Evolutionary conservation across 768 basidiomycete genomes (phyloP).

Genomic region (Amanita muscaria): DNA sequence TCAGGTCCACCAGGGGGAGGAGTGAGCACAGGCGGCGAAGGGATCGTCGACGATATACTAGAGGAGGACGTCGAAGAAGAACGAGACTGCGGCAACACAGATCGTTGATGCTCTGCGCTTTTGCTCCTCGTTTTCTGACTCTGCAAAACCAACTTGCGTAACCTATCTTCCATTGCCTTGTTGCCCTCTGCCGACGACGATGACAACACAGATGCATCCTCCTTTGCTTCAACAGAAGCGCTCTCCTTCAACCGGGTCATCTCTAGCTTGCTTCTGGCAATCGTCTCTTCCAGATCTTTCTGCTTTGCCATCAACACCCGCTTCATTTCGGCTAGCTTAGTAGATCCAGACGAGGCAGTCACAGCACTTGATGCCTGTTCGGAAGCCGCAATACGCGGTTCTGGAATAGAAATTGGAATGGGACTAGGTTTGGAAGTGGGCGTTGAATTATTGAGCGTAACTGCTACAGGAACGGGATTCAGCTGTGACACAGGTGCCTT

Average conservation of each 20-base stretch:
- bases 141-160: conserved; percentile 30
- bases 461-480: too few species aligned
- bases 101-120: not conserved
- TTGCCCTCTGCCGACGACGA: conserved; percentile 14
- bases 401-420: too few species aligned
- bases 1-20: not conserved
- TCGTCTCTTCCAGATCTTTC: conserved; percentile 37
- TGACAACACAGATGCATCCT: not conserved
- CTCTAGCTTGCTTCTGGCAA: conserved; percentile 29
- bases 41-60: not conserved
- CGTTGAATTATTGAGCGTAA: too few species aligned
- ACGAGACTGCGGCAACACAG: not conserved
- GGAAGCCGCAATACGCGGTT: too few species aligned
- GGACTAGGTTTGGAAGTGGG: too few species aligned
- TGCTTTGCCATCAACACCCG: conserved; percentile 31
- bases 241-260: conserved; percentile 14
- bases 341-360: conserved; percentile 28
- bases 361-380: too few species aligned
- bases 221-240: not conserved
- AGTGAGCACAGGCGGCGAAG: not conserved
- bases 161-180: conserved; percentile 33
- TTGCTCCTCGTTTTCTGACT: conserved; percentile 26
- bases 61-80: not conserved
- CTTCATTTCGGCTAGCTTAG: conserved; percentile 29
- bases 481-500: too few species aligned